phyloP scores from a whole-genome alignment of 2,329 filamentous ascomycete species.

The Rutstroemia sydowiana region DNA sequence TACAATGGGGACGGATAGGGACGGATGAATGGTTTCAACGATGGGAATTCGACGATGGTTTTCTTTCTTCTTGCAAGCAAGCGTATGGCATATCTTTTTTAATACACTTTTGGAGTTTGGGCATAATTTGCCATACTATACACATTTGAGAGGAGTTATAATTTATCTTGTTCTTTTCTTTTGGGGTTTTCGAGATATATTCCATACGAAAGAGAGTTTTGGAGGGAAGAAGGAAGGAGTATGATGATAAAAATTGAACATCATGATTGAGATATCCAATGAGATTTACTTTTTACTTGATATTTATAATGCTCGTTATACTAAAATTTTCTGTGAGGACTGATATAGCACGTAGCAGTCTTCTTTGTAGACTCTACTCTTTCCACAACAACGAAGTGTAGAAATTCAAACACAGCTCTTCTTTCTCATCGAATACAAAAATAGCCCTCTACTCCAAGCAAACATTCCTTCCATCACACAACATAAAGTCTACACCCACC shows the following conservation, averaged over 20 bases:
- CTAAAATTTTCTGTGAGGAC: no score
- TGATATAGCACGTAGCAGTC: no score
- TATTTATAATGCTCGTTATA: no score
- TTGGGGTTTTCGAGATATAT: neutral
- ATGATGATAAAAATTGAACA: neutral
- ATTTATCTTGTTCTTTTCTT: neutral
- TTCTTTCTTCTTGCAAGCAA: neutral
- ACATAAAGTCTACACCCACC: no score
- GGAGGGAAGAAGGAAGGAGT: neutral
- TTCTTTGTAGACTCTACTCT: no score
- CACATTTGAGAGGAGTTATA: neutral
- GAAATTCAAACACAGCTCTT: no score
- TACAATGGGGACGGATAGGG: no score
- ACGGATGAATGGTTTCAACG: no score
- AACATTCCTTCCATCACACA: no score
- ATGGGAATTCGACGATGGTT: neutral
- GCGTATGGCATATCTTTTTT: neutral
- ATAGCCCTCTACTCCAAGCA: no score
- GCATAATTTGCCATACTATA: neutral
- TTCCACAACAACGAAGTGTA: no score
- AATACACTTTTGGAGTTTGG: neutral
- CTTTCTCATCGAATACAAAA: no score
- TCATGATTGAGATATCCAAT: neutral
- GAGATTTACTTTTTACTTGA: neutral
- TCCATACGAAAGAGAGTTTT: neutral